Conservation (phyloP, 495 filamentous ascomycete genomes). For the Penicillium bovifimosum region DNA sequence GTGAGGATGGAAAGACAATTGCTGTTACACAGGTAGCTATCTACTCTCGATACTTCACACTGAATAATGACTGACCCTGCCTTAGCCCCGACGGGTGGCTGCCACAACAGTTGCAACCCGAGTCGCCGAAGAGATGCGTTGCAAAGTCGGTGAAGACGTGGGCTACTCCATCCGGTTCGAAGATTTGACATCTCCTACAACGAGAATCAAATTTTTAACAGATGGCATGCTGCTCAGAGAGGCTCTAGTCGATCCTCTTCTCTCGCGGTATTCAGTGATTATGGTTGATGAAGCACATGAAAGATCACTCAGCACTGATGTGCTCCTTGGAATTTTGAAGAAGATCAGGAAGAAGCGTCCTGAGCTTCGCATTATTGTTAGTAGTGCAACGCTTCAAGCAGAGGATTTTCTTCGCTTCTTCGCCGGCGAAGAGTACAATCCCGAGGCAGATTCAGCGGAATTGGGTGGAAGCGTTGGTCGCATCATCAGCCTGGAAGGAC, state of each 20-base stretch:
- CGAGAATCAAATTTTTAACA: slow-evolving; percentile 92
- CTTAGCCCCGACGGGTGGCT: slow-evolving; percentile 82
- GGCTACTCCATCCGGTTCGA: slow-evolving; percentile 97
- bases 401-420: slow-evolving; percentile 88
- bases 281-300: slow-evolving; percentile 99
- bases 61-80: slow-evolving; percentile 14
- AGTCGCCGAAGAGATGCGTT: slow-evolving; percentile 90
- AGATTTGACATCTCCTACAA: slow-evolving; percentile 82
- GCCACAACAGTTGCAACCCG: slow-evolving; percentile 86
- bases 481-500: slow-evolving; percentile 86
- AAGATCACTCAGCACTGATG: slow-evolving; percentile 87
- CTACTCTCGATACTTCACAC: not conserved
- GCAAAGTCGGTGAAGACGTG: slow-evolving; percentile 87
- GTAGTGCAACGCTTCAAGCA: slow-evolving; percentile 90
- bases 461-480: slow-evolving; percentile 48
- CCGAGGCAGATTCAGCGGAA: slow-evolving; percentile 33
- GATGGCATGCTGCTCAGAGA: slow-evolving; percentile 94
- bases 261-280: slow-evolving; percentile 91
- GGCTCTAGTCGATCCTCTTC: slow-evolving; percentile 83
- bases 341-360: slow-evolving; percentile 80
- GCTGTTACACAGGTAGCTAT: slow-evolving; percentile 80
- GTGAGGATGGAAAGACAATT: slow-evolving; percentile 72
- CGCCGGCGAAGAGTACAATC: slow-evolving; percentile 41
- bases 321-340: slow-evolving; percentile 89
- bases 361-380: slow-evolving; percentile 85